Percentiles rank a stretch among this genome's conserved stretches.
These are phyloP conservation scores for Suhomyces bolitotheri DNA, from an alignment of 1,139 yeast species.

Conservation along the genomic window DNA sequence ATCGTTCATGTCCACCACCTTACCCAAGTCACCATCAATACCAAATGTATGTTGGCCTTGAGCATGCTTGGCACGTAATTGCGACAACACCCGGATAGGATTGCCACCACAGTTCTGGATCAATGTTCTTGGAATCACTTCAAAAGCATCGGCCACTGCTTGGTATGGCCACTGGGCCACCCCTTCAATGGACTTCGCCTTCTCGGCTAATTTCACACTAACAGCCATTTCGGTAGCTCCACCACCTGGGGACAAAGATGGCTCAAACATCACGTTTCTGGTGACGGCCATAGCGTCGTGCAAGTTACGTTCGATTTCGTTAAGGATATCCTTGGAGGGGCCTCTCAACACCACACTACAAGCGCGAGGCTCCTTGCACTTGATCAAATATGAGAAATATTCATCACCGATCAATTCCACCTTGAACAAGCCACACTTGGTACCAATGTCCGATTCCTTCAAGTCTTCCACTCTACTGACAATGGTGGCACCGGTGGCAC, in stretches of 20 bases:
- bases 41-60: constrained; percentile 84
- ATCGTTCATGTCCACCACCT: constrained; percentile 90
- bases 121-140: constrained; percentile 95
- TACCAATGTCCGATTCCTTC: constrained; percentile 87
- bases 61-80: constrained; percentile 94
- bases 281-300: constrained; percentile 99
- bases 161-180: constrained; percentile 98
- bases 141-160: constrained; percentile 98
- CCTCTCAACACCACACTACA: constrained; percentile 94
- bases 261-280: constrained; percentile 92
- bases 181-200: constrained; percentile 91
- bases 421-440: constrained; percentile 84
- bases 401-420: constrained; percentile 97
- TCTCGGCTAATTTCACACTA: constrained; percentile 81
- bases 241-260: constrained; percentile 96
- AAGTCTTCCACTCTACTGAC: constrained; percentile 95
- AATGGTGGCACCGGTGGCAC: constrained; percentile 97
- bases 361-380: constrained; percentile 86
- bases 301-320: constrained; percentile 94
- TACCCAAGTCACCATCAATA: constrained; percentile 92
- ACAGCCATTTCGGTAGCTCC: constrained; percentile 99
- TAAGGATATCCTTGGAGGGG: constrained; percentile 93
- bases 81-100: constrained; percentile 85
- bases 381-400: constrained; percentile 81
- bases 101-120: constrained; percentile 98